Percentiles rank a stretch among this genome's conserved stretches.
Conservation (phyloP, 148 eudicot species). For the Rhododendron williamsianum region DNA sequence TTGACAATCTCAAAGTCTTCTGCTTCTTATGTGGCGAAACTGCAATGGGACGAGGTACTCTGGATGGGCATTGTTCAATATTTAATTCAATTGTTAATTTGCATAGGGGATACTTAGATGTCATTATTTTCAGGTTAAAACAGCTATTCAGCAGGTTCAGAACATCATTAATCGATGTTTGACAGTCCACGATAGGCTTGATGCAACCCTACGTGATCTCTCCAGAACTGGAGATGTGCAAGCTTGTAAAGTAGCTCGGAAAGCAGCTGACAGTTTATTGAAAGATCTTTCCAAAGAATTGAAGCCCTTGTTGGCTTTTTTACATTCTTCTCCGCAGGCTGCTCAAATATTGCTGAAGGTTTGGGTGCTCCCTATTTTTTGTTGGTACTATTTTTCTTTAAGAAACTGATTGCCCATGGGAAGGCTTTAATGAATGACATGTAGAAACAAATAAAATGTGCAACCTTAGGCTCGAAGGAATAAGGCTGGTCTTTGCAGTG, state of each 20-base stretch:
- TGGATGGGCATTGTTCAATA: neutral
- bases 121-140: slow-evolving; percentile 51
- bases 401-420: neutral
- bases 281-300: slow-evolving; percentile 86
- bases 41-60: slow-evolving; percentile 94
- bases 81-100: neutral
- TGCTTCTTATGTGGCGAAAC: slow-evolving; percentile 80
- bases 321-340: slow-evolving; percentile 81
- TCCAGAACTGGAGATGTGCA: slow-evolving; percentile 87
- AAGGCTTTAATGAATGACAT: neutral
- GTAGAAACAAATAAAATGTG: neutral
- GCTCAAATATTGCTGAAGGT: slow-evolving; percentile 74
- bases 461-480: neutral
- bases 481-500: neutral
- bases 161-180: slow-evolving; percentile 53
- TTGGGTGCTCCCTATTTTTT: slow-evolving; percentile 1
- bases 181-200: slow-evolving; percentile 68
- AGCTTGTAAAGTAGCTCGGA: slow-evolving; percentile 77
- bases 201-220: slow-evolving; percentile 72
- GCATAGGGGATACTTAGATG: neutral
- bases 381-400: neutral
- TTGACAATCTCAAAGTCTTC: slow-evolving; percentile 91
- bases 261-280: slow-evolving; percentile 64
- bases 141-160: slow-evolving; percentile 66
- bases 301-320: slow-evolving; percentile 63